Evolutionary conservation across 2,329 filamentous ascomycete genomes (phyloP).

Genomic region (Scedosporium minutisporum): DNA sequence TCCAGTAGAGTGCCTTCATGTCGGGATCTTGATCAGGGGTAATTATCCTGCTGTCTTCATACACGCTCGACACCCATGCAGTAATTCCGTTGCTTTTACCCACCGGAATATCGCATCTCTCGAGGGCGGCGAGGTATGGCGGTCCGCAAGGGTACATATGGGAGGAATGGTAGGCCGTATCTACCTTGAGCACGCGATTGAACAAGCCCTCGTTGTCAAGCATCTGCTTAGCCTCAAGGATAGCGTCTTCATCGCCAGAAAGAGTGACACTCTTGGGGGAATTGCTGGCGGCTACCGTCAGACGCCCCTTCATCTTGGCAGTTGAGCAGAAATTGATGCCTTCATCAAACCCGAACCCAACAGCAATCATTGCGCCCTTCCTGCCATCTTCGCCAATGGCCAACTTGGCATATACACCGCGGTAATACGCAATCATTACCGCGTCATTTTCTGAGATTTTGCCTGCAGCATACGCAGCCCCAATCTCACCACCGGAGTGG

Average conservation of each 20-base stretch:
- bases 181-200: constrained; percentile 11
- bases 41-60: no score
- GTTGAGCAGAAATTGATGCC: not conserved
- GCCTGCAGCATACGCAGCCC: constrained; percentile 23
- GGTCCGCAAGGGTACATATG: constrained; percentile 19
- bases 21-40: no score
- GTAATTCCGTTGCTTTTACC: no score
- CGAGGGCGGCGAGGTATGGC: constrained; percentile 14
- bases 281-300: constrained; percentile 28
- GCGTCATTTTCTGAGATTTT: constrained; percentile 16
- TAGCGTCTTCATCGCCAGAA: constrained; percentile 17
- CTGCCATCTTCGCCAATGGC: not conserved
- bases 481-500: constrained; percentile 29
- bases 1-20: constrained; percentile 28
- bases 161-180: constrained; percentile 18
- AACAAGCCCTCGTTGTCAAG: constrained; percentile 11
- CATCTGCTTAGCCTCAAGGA: constrained; percentile 11
- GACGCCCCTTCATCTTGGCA: constrained; percentile 7
- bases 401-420: constrained; percentile 14
- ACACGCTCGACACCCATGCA: no score
- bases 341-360: not conserved
- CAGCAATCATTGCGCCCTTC: constrained; percentile 21
- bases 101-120: not conserved
- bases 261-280: constrained; percentile 24
- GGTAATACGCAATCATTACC: constrained; percentile 21